Evolutionary conservation across 2,329 filamentous ascomycete species (phyloP).

Genomic region (Fusarium siculi): DNA sequence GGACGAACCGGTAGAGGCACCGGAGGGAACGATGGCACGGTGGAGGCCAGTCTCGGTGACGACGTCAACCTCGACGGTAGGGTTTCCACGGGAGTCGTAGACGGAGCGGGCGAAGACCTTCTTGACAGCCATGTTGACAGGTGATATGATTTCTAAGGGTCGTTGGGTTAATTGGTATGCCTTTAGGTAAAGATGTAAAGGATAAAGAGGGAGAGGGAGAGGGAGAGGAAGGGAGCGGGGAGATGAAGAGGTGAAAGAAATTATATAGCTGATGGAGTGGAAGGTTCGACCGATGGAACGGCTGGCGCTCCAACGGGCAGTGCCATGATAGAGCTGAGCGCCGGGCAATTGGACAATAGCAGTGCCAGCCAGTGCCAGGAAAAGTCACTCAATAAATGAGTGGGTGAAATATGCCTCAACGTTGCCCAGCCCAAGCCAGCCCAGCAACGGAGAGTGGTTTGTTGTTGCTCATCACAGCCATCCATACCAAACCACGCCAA

Average conservation of each 20-base stretch:
- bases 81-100: conserved; percentile 99
- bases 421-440: conserved; percentile 6
- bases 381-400: conserved; percentile 1
- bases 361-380: conserved; percentile 5
- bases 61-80: conserved; percentile 97
- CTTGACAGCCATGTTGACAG: conserved; percentile 82
- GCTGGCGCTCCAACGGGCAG: conserved; percentile 29
- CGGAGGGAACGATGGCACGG: conserved; percentile 96
- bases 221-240: conserved; percentile 23
- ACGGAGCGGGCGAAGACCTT: conserved; percentile 94
- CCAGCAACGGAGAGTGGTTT: conserved; percentile 20
- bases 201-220: conserved; percentile 17
- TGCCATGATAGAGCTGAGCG: conserved; percentile 14
- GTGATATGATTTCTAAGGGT: conserved; percentile 33
- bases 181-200: conserved; percentile 14
- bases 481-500: conserved; percentile 31
- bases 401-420: conserved; percentile 45
- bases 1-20: conserved; percentile 87
- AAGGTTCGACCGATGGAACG: conserved; percentile 32
- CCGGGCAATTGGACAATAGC: not conserved
- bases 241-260: conserved; percentile 21
- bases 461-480: conserved; percentile 43
- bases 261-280: conserved; percentile 27
- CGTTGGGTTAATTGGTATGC: conserved; percentile 37
- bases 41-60: conserved; percentile 96